Percentiles rank a stretch among this genome's conserved stretches.
These are phyloP conservation scores for Pouteria glomerata DNA, from an alignment of 148 eudicot species.

Conservation along the genomic window DNA sequence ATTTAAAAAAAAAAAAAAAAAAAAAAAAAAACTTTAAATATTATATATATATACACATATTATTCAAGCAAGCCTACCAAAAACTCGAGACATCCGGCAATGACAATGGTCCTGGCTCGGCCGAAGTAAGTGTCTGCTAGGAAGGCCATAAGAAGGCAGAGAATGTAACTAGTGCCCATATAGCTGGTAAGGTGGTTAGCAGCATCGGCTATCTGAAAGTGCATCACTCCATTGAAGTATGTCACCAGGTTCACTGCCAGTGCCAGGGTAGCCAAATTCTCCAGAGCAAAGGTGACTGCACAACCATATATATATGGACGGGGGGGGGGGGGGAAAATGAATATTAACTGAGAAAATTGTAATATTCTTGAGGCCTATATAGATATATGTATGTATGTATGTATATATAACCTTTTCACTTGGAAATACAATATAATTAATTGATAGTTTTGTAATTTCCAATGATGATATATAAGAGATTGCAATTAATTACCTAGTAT, in stretches of 20 bases:
- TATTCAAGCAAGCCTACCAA: conserved; percentile 29
- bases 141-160: conserved; percentile 29
- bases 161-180: conserved; percentile 37
- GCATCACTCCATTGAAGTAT: conserved; percentile 38
- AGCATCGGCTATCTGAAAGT: conserved; percentile 27
- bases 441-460: background rate
- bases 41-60: no score
- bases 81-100: conserved; percentile 30
- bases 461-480: background rate
- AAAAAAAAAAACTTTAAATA: no score
- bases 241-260: conserved; percentile 37
- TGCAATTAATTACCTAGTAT: conserved; percentile 22
- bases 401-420: no score
- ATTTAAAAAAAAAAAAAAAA: no score
- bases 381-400: no score
- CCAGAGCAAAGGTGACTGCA: conserved; percentile 32
- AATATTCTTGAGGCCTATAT: no score
- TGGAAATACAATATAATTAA: no score
- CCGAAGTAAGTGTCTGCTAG: conserved; percentile 41
- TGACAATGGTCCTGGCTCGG: conserved; percentile 24
- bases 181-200: conserved; percentile 38
- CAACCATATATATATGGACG: background rate
- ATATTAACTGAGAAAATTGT: no score
- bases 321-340: background rate
- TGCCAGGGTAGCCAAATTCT: conserved; percentile 37